Evolutionary conservation across 345 rosid genomes (phyloP), one percentile per base, ranked within the genome.

Genomic region (Streptanthus diversifolius): DNA sequence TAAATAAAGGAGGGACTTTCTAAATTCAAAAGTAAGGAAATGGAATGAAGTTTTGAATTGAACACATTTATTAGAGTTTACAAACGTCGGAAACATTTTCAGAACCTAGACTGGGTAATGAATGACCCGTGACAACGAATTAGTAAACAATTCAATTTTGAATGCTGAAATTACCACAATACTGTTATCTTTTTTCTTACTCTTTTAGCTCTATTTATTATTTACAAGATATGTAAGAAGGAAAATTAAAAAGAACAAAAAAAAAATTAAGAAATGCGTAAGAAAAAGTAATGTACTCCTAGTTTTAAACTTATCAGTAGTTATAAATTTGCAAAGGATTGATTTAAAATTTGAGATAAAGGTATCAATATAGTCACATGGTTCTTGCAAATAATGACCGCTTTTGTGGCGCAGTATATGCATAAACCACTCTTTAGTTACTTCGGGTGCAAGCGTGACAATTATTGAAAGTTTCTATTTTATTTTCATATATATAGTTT

Each of bases 361-460:
- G 27, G 79, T 13, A 21, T 74, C 37, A 66, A 48, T 66, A 66
- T 66, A 58, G 73, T 75, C 78, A 67, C 78, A 68, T 75, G 78
- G 63, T 67, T 68, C 78, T 59, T 75, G 79, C 63, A 68, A 48
- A 66, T 43, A 59, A 51, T 59, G 73, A 51, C 78, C 67, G 72
- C 61, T 44, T 66, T 74, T 66, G 72, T 19, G 43, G 66, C 25
- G 44, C 78, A 37, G 60, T 75, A 60, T 68, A 68, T 75, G 74
- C 63, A 9, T 18, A 59, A 40, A 12, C 25, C 40, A 24, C 3
- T 39, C 53, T 39, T 67, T 66, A 24, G 54, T 74, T 58, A 21
- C 72, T 29, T 74, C 11, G 53, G 32, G 45, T 2, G 45, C 62
- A 67, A 74, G 68, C 51, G 62, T 74, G 68, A 74, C n/a, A 40